Percentiles rank a stretch among this genome's conserved stretches.
These are phyloP conservation scores for Starmerella tilneyi DNA, from an alignment of 805 yeast species.

Conservation along the genomic window DNA sequence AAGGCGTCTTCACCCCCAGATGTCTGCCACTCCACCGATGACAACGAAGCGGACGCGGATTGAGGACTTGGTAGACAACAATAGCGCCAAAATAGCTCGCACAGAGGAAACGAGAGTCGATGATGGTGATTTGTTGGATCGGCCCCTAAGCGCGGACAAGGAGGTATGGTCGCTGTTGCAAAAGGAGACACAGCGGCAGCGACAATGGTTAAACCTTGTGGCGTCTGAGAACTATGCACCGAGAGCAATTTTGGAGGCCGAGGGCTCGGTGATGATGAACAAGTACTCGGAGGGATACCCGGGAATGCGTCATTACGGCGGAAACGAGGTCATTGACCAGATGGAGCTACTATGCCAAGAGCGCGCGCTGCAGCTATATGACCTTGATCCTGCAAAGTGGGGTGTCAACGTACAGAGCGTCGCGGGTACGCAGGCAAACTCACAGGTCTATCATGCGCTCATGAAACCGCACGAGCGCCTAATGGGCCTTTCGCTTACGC, in stretches of 20 bases:
- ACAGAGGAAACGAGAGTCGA: neutral
- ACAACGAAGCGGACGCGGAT: slow-evolving; percentile 2
- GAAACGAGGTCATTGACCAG: slow-evolving; percentile 90
- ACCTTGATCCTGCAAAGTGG: slow-evolving; percentile 72
- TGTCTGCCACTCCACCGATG: too few relatives aligned
- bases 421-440: slow-evolving; percentile 95
- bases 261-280: slow-evolving; percentile 95
- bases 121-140: slow-evolving; percentile 6
- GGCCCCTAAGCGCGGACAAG: slow-evolving; percentile 28
- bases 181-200: slow-evolving; percentile 80
- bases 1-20: neutral
- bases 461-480: slow-evolving; percentile 92
- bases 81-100: neutral
- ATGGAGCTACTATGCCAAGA: slow-evolving; percentile 86
- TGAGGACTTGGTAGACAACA: slow-evolving; percentile 3
- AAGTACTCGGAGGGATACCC: slow-evolving; percentile 99
- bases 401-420: slow-evolving; percentile 95
- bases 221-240: slow-evolving; percentile 97
- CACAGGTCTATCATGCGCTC: slow-evolving; percentile 90
- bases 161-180: slow-evolving; percentile 33
- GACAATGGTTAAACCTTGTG: slow-evolving; percentile 81
- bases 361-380: slow-evolving; percentile 85
- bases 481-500: slow-evolving; percentile 96
- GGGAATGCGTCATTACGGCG: slow-evolving; percentile 97
- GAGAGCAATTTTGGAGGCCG: slow-evolving; percentile 85